phyloP scores from a whole-genome alignment of 345 rosid genomes.

The Corymbia maculata region DNA sequence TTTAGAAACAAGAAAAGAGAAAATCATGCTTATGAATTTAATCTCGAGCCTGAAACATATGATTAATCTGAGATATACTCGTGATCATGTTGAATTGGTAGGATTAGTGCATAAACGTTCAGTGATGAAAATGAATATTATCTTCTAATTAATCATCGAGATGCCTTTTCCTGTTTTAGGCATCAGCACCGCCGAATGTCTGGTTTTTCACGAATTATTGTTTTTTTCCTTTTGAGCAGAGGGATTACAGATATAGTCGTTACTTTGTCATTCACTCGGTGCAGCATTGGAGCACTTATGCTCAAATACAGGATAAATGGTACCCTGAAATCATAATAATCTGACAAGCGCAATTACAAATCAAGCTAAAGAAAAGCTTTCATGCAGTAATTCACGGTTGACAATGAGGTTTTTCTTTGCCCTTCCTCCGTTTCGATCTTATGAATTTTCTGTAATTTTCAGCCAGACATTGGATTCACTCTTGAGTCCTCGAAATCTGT shows the following conservation, averaged over 20 bases:
- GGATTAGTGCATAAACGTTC: accelerated
- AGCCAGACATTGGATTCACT: neutral
- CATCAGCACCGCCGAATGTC: neutral
- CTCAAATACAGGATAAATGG: neutral
- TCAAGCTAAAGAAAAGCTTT: neutral
- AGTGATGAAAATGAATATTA: neutral
- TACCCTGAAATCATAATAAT: neutral
- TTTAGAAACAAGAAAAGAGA: too few species aligned
- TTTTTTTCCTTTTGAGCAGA: neutral
- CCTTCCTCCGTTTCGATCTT: neutral
- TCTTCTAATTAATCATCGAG: neutral
- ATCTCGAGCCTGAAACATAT: neutral
- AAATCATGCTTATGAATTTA: accelerated
- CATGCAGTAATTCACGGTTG: neutral
- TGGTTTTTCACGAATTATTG: neutral
- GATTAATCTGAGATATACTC: neutral
- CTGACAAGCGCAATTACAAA: accelerated
- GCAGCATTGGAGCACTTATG: neutral
- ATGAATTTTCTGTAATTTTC: neutral
- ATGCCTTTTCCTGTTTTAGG: neutral
- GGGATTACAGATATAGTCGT: neutral
- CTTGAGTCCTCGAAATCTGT: neutral
- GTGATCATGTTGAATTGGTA: neutral
- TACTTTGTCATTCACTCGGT: neutral
- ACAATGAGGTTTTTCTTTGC: slow-evolving; percentile 21